Conservation (phyloP, 768 basidiomycete genomes). For the Panus rudis region DNA sequence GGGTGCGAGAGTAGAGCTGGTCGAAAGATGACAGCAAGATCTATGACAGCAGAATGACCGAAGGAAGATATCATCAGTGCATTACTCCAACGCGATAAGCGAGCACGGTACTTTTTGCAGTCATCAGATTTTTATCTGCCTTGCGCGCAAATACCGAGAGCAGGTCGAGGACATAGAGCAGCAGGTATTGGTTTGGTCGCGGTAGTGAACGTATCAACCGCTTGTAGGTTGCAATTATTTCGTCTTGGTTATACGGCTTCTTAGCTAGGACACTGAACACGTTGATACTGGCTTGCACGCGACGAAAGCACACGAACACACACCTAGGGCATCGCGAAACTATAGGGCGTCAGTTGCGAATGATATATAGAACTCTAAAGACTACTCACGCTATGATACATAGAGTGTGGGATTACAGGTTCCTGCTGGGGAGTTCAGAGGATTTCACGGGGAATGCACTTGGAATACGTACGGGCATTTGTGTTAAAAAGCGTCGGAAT, state of each 20-base stretch:
- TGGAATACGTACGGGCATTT: constrained; percentile 76
- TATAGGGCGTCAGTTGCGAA: constrained; percentile 22
- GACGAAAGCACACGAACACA: constrained; percentile 15
- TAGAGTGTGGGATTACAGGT: constrained; percentile 86
- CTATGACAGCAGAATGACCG: constrained; percentile 39
- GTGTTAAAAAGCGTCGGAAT: constrained; percentile 90
- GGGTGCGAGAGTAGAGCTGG: constrained; percentile 92
- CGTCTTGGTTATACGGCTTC: constrained; percentile 59
- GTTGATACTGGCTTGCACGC: constrained; percentile 1
- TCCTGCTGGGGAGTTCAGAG: constrained; percentile 45
- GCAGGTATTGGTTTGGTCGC: constrained; percentile 87
- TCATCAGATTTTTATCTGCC: constrained; percentile 92
- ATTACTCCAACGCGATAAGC: not conserved
- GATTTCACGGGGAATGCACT: constrained; percentile 6
- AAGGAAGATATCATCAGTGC: not conserved
- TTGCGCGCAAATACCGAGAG: constrained; percentile 92
- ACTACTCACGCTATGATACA: constrained; percentile 76
- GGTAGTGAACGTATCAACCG: constrained; percentile 80
- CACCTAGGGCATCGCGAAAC: constrained; percentile 79
- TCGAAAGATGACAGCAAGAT: constrained; percentile 95
- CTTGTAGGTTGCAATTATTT: constrained; percentile 76
- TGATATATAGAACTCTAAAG: constrained; percentile 7
- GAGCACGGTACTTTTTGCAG: constrained; percentile 72
- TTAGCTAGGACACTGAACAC: constrained; percentile 40
- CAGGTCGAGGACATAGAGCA: constrained; percentile 93